Conservation (phyloP, 495 filamentous ascomycete genomes). For the Copromyces sp. region DNA sequence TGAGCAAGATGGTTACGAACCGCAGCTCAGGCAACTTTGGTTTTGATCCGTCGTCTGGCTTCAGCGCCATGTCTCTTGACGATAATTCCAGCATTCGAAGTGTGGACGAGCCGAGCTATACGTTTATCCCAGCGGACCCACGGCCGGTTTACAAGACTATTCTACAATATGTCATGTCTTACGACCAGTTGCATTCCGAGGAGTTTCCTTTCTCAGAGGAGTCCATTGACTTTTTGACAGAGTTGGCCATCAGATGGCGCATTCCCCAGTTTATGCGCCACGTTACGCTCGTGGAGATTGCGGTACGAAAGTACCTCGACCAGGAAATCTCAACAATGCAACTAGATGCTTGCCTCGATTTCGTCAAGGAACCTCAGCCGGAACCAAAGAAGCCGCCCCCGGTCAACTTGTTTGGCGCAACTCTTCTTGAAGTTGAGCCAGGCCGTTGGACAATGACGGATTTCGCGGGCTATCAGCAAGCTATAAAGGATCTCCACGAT, state of each 20-base stretch:
- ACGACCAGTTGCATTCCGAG: conserved; percentile 41
- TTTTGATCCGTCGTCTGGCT: conserved; percentile 68
- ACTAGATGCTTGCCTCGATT: conserved; percentile 71
- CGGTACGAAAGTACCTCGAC: conserved; percentile 74
- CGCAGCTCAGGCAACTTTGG: conserved; percentile 42
- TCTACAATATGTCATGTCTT: conserved; percentile 60
- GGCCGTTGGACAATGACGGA: conserved; percentile 73
- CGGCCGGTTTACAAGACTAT: conserved; percentile 71
- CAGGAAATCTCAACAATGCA: conserved; percentile 72
- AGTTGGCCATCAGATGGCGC: conserved; percentile 81
- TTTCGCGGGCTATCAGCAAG: conserved; percentile 61
- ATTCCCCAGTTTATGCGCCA: conserved; percentile 75
- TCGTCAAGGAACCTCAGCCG: conserved; percentile 58
- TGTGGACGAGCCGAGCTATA: conserved; percentile 53
- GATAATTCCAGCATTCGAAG: conserved; percentile 42
- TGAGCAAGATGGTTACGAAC: conserved; percentile 41
- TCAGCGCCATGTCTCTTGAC: conserved; percentile 58
- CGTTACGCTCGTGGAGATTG: conserved; percentile 75
- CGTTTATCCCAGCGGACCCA: conserved; percentile 82
- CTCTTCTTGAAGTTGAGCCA: conserved; percentile 34
- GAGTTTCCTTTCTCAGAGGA: conserved; percentile 66
- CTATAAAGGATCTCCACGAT: conserved; percentile 67
- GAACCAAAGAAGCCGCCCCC: conserved; percentile 42
- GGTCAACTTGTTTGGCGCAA: conserved; percentile 28
- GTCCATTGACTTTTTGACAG: conserved; percentile 72